Percentiles rank a stretch among this genome's conserved stretches.
These are phyloP conservation scores for Euphorbia tirucalli DNA, from an alignment of 345 rosid genomes.

Conservation along the genomic window DNA sequence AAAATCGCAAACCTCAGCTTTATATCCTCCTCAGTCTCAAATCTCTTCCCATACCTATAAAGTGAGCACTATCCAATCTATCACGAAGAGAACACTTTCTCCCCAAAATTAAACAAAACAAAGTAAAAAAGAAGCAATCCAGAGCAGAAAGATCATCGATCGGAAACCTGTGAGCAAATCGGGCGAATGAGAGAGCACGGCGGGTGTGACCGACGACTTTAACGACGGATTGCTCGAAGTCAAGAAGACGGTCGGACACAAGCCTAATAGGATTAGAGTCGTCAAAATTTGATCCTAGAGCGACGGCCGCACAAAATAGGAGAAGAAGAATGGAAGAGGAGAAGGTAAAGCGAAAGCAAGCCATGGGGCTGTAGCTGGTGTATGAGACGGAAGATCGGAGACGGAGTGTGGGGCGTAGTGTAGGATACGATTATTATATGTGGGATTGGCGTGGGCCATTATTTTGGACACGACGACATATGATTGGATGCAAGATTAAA, in stretches of 20 bases:
- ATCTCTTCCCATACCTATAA: slow-evolving; percentile 67
- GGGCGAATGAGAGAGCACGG: slow-evolving; percentile 62
- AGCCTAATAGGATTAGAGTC: slow-evolving; percentile 67
- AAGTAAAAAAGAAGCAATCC: not conserved
- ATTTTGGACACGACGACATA: too few relatives aligned
- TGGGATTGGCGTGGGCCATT: not conserved
- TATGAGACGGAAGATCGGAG: not conserved
- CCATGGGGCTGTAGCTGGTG: slow-evolving; percentile 32
- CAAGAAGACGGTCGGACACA: slow-evolving; percentile 55
- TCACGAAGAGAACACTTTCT: not conserved
- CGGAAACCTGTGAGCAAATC: slow-evolving; percentile 63
- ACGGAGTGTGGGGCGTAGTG: too few relatives aligned
- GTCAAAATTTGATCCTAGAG: slow-evolving; percentile 42
- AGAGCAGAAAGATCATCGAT: not conserved
- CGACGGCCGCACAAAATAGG: slow-evolving; percentile 34
- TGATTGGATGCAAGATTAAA: too few relatives aligned
- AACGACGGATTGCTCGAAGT: slow-evolving; percentile 50
- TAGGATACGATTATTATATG: not conserved
- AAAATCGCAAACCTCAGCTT: slow-evolving; percentile 70
- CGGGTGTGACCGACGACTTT: slow-evolving; percentile 60
- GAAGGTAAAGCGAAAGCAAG: slow-evolving; percentile 21
- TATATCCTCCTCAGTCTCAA: slow-evolving; percentile 65
- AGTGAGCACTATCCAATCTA: not conserved
- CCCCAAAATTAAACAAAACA: not conserved
- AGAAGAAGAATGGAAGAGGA: slow-evolving; percentile 35